A percentile compares a stretch with the other conserved stretches of the same genome.
Conservation (phyloP, 257 asterid species). For the Solanum lycopersicoides region DNA sequence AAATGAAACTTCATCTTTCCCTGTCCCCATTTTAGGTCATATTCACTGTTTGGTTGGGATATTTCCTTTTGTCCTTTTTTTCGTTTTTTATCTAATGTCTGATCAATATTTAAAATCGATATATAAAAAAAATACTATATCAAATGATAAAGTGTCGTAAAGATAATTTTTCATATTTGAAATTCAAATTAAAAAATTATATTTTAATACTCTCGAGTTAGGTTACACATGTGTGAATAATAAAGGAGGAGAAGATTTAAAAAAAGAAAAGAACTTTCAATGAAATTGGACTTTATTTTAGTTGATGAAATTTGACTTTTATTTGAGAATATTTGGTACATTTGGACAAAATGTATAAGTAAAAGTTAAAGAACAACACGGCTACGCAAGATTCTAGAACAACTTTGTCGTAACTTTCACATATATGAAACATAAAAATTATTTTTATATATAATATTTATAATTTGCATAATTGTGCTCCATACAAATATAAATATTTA, state of each 20-base stretch:
- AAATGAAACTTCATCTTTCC: neutral
- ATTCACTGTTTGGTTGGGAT: neutral
- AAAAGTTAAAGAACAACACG: neutral
- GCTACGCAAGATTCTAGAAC: neutral
- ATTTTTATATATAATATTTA: no score
- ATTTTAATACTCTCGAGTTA: neutral
- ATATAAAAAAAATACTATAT: no score
- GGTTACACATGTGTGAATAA: neutral
- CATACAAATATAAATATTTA: no score
- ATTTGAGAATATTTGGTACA: neutral
- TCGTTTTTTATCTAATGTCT: fast-evolving
- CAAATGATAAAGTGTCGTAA: neutral
- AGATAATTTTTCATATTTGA: neutral
- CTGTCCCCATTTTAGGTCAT: neutral
- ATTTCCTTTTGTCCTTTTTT: no score
- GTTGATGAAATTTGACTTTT: neutral
- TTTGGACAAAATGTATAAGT: neutral
- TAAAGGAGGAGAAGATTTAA: neutral
- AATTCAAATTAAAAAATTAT: neutral
- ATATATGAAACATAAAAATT: no score
- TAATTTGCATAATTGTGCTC: fast-evolving
- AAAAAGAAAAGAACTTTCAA: neutral
- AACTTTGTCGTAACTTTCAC: neutral
- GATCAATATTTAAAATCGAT: no score
- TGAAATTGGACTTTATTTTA: neutral